Evolutionary conservation across 2,329 filamentous ascomycete species (phyloP), one percentile per base, ranked within the genome.

Genomic region (Escovopsis sp.): DNA sequence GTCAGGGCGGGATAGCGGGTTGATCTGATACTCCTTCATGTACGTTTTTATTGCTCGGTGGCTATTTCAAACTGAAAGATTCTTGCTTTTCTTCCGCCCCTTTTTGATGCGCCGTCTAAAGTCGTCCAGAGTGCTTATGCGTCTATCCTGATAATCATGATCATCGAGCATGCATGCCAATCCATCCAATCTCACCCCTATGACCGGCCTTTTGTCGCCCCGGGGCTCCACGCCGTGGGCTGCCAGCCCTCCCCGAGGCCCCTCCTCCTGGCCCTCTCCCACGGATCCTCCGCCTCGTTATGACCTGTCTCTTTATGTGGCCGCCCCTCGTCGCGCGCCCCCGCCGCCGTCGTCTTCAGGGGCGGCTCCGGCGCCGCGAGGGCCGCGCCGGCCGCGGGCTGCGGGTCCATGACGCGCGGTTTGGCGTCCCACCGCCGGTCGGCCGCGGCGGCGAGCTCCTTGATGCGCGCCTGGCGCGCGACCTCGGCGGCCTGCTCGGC

Each of bases 181-280:
- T 15, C 15, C 15, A 15, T 15, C 15, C 15, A 15, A 15, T 15
- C 15, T 15, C 15, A 15, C 15, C 15, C 15, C 15, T 15, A 15
- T 15, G 15, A 15, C 38, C 46, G 47, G 46, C 57, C 61, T 50
- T 57, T 65, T 10, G 49, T 42, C n/a, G 64, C 50, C 2, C 59
- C 58, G 4, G 75, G 75, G 5, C 57, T 63, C 80, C 80, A 85
- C 3, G 75, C 62, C 39, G 73, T 55, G 0, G 81, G 81, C 58
- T 82, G 76, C 77, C 78, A 84, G n/a, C 61, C 66, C 55, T 83
- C 77, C 42, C 77, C 68, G 0, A 77, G 74, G 0, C 67, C 69
- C 18, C 53, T 51, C 1, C 57, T 49, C 33, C 46, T 65, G 1
- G 69, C 65, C 48, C 65, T 68, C 28, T 70, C 71, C 77, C 78